Evolutionary conservation across 2,329 filamentous ascomycete species (phyloP).

Genomic region (Fusarium stilboides): DNA sequence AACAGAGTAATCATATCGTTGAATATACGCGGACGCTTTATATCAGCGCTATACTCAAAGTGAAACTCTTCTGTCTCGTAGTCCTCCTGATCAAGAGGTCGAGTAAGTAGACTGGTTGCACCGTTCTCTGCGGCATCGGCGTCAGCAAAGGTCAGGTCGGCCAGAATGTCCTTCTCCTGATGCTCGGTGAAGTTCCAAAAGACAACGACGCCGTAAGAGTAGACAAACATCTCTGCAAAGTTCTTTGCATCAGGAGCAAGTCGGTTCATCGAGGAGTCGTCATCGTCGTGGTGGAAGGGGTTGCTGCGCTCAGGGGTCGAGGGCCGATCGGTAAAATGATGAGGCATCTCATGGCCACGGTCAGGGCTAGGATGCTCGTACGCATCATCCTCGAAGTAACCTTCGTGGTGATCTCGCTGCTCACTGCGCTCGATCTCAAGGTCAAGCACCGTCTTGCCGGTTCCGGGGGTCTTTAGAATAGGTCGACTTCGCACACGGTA

Average conservation of each 20-base stretch:
- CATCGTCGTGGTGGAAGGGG: conserved; percentile 56
- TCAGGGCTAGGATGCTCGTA: conserved; percentile 60
- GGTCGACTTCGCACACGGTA: conserved; percentile 92
- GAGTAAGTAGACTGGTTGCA: conserved; percentile 77
- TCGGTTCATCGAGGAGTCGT: conserved; percentile 68
- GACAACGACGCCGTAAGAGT: conserved; percentile 96
- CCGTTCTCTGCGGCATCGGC: conserved; percentile 74
- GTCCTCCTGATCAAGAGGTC: conserved; percentile 87
- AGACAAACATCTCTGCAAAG: conserved; percentile 97
- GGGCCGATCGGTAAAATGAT: conserved; percentile 54
- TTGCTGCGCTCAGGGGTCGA: conserved; percentile 49
- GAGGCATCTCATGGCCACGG: conserved; percentile 48
- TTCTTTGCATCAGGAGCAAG: conserved; percentile 80
- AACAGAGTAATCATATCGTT: conserved; percentile 99
- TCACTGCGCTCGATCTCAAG: conserved; percentile 97
- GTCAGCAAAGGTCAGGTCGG: conserved; percentile 91
- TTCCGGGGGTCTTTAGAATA: conserved; percentile 90
- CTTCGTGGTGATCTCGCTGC: conserved; percentile 88
- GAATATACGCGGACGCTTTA: conserved; percentile 91
- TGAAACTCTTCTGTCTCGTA: conserved; percentile 99
- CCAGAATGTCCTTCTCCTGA: conserved; percentile 96
- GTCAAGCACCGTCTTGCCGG: conserved; percentile 90
- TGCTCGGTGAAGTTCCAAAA: conserved; percentile 99
- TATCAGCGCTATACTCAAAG: conserved; percentile 93
- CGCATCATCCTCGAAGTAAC: conserved; percentile 85